Percentiles rank a stretch among this genome's conserved stretches.
Evolutionary conservation across 192 early-diverging fungal genomes (phyloP).

Genomic region (Pilobolus umbonatus): DNA sequence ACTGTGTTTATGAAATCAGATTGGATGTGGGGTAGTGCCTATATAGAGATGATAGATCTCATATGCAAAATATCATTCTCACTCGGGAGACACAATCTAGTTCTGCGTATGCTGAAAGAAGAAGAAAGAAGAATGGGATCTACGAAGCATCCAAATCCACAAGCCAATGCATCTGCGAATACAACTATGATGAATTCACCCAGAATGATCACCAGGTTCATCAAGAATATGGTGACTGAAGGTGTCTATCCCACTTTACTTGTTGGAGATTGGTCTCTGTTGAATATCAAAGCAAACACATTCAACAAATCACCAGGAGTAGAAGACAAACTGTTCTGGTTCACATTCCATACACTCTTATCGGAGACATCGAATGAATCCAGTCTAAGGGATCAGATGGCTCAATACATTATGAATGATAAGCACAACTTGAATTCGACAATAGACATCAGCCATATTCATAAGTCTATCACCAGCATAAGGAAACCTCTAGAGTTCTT

Average conservation of each 20-base stretch:
- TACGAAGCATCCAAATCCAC: not conserved
- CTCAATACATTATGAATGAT: not conserved
- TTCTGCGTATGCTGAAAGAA: constrained; percentile 14
- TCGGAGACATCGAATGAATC: constrained; percentile 38
- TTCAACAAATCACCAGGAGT: constrained; percentile 42
- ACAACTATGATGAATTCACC: not conserved
- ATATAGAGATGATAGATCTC: constrained; percentile 20
- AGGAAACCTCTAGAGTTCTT: constrained; percentile 43
- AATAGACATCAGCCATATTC: constrained; percentile 12
- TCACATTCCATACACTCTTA: constrained; percentile 42
- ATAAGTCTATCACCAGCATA: constrained; percentile 29
- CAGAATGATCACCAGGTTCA: constrained; percentile 17
- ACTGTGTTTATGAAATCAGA: constrained; percentile 17
- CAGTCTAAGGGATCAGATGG: constrained; percentile 28
- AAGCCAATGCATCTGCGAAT: not conserved
- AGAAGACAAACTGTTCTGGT: constrained; percentile 39
- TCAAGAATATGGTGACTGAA: constrained; percentile 36
- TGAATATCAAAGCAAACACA: constrained; percentile 36
- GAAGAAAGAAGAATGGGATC: constrained; percentile 16
- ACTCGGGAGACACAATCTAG: constrained; percentile 5
- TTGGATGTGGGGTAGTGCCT: constrained; percentile 32
- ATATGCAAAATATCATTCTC: constrained; percentile 20
- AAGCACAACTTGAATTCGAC: not conserved
- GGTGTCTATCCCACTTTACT: constrained; percentile 42
- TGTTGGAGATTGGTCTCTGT: constrained; percentile 45